Evolutionary conservation across 2,329 filamentous ascomycete species (phyloP).

Genomic region (Aspergillus jensenii): DNA sequence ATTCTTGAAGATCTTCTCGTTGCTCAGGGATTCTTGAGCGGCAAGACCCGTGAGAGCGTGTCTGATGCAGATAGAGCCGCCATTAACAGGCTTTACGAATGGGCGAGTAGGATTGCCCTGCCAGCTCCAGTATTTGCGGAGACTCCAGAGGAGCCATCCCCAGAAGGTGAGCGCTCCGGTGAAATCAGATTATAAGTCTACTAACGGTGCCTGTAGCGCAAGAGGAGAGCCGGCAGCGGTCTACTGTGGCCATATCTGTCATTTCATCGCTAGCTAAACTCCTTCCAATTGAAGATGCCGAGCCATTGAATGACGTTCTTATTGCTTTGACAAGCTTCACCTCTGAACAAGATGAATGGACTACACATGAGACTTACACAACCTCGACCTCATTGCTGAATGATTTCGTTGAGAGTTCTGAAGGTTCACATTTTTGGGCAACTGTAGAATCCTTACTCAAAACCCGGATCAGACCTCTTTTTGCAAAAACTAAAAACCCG

Average conservation of each 20-base stretch:
- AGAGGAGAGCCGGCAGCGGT: slow-evolving; percentile 25
- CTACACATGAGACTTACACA: slow-evolving; percentile 23
- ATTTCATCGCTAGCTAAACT: slow-evolving; percentile 21
- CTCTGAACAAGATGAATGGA: slow-evolving; percentile 36
- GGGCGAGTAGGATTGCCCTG: slow-evolving; percentile 31
- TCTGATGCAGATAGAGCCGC: slow-evolving; percentile 24
- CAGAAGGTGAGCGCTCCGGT: slow-evolving; percentile 13
- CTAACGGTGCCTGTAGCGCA: slow-evolving; percentile 19
- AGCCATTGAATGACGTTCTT: slow-evolving; percentile 27
- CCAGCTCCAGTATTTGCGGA: slow-evolving; percentile 34
- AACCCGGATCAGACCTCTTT: slow-evolving; percentile 40
- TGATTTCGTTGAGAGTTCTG: neutral
- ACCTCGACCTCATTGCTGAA: slow-evolving; percentile 20
- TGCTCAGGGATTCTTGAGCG: slow-evolving; percentile 24
- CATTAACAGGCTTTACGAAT: slow-evolving; percentile 30
- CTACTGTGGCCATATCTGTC: slow-evolving; percentile 31
- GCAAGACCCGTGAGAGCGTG: slow-evolving; percentile 15
- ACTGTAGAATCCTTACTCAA: slow-evolving; percentile 20
- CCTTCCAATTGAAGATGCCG: slow-evolving; percentile 20
- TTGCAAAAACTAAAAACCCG: slow-evolving; percentile 42
- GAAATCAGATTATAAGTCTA: neutral
- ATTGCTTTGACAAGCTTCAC: slow-evolving; percentile 35
- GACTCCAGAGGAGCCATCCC: slow-evolving; percentile 23
- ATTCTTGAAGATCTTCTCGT: slow-evolving; percentile 33
- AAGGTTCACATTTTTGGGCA: slow-evolving; percentile 15